Evolutionary conservation across 805 yeast species (phyloP), one percentile per base, ranked within the genome.

Genomic region (Kodamaea lidongshanica): DNA sequence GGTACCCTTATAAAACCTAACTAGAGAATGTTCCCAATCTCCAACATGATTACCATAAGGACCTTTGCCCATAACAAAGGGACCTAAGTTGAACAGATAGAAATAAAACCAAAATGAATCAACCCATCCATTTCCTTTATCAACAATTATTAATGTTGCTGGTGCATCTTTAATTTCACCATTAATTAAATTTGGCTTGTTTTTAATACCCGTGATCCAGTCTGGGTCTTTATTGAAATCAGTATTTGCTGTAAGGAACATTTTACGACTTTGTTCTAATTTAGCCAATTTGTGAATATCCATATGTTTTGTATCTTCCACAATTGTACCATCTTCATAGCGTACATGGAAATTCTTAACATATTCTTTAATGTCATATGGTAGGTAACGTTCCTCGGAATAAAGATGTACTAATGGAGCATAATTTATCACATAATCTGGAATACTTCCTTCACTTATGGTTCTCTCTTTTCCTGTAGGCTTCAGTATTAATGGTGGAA

Each of bases 31-130:
- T 46, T 89, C 98, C 98, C 98, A 89, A 60, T 89, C 98, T 5
- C 97, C 98, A 19, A 92, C 77, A 50, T 89, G 98, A 52, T 89
- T 83, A 0, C 98, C 98, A 63, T 81, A 92, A 0, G 98, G 98
- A 0, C 98, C 98, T 20, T 74, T 72, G 3, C 97, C 97, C 96
- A 89, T 87, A 7, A 89, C 96, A 58, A 79, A 89, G 0, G 98
- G 96, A 0, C 98, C 98, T 41, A 84, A 63, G 51, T 89, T 89
- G 63, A 89, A 89, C 2, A 95, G 80, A 52, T 92, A 89, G 50
- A 89, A 89, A 50, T 85, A 88, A 54, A 89, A 92, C 96, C 97
- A 89, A 52, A 74, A 89, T 0, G 96, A 85, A 52, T 89, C 98
- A 0, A 88, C 82, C 85, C 92, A 79, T 3, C 95, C 95, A 43